phyloP scores from a whole-genome alignment of 1,139 yeast species.

The Yamadazyma blattariae region DNA sequence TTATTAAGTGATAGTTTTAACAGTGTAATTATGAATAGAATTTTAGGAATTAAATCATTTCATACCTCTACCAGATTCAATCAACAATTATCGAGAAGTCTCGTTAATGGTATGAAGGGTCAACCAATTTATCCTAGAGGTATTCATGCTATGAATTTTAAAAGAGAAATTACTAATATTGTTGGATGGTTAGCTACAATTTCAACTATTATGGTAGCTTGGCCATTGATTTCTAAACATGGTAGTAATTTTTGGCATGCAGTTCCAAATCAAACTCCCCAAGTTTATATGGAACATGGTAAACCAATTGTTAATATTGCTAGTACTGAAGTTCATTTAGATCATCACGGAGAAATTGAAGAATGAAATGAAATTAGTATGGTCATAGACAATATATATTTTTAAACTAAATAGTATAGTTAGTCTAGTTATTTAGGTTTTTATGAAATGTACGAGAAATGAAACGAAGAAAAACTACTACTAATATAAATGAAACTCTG shows the following conservation, averaged over 20 bases:
- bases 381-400: too few relatives aligned
- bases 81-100: slow-evolving; percentile 2
- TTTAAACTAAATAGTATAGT: too few relatives aligned
- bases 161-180: slow-evolving; percentile 15
- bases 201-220: slow-evolving; percentile 12
- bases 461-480: too few relatives aligned
- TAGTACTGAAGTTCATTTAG: slow-evolving; percentile 16
- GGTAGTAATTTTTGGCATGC: slow-evolving; percentile 12
- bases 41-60: too few relatives aligned
- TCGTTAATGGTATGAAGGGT: slow-evolving; percentile 11
- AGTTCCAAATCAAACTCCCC: slow-evolving; percentile 18
- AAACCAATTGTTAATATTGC: slow-evolving; percentile 18
- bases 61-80: too few relatives aligned
- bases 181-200: slow-evolving; percentile 13
- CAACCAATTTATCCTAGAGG: slow-evolving; percentile 11
- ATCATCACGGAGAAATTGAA: slow-evolving; percentile 10
- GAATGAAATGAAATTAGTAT: too few relatives aligned
- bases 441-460: not conserved
- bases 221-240: slow-evolving; percentile 16
- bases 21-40: too few relatives aligned
- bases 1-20: too few relatives aligned
- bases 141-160: slow-evolving; percentile 7
- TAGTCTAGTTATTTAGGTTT: too few relatives aligned
- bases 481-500: too few relatives aligned
- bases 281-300: slow-evolving; percentile 11